Evolutionary conservation across 805 yeast genomes (phyloP), one percentile per base, ranked within the genome.

Genomic region (Ogataea paradorogensis): DNA sequence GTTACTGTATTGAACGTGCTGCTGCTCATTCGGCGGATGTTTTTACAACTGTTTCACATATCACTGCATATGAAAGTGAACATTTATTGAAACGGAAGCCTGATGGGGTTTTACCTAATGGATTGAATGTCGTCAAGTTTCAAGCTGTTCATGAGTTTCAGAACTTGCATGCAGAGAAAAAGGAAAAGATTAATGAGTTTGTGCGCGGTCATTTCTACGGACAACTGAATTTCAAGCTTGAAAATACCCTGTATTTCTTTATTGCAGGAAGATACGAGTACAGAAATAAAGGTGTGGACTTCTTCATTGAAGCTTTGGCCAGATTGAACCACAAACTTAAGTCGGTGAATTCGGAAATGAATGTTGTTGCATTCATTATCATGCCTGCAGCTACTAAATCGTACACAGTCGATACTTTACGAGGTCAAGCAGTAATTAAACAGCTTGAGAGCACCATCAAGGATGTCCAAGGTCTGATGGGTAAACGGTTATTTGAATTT

Each of bases 71-170:
- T 58, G 99, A 91, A 65, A 72, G 91, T 6, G 98, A 91, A 67
- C 95, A 90, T 62, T 71, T 91, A 63, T 73, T 91, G 51, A 93
- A 91, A 59, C 77, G 99, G 48, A 90, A 91, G 63, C 99, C 99
- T 1, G 99, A 91, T 59, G 99, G 99, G 3, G 97, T 91, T 15
- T 75, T 93, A 59, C 99, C 99, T 40, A 91, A 91, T 61, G 99
- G 99, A 16, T 73, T 91, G 47, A 91, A 91, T 60, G 98, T 91
- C 38, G 88, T 90, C 48, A 91, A 91, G 68, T 91, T 91, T 67
- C 91, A 86, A 57, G 98, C 98, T 1, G 95, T 91, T 52, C 99
- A 91, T 65, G 99, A 91, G 68, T 91, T 91, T 70, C 99, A 91
- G 67, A 91, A 93, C 65, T 71, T 91, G 65, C 99, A 91, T 68